Base-by-base conservation (phyloP, 2,329 filamentous ascomycete species). In the Chaetomium sp. region DNA sequence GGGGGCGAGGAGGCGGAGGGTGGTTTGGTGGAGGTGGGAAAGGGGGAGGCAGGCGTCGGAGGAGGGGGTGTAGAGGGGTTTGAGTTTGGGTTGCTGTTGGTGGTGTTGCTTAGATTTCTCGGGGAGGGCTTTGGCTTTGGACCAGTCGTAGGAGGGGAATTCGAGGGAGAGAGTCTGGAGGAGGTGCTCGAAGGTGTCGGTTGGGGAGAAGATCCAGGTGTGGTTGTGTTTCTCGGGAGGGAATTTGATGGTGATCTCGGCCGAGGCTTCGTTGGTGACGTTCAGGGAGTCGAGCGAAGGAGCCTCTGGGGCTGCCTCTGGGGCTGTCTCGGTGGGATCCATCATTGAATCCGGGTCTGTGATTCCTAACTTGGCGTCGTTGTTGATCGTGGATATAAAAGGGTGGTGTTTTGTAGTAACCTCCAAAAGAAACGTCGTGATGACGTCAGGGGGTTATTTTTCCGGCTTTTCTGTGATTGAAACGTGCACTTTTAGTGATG, bases 1-100 rank as follows among this genome's bases (percentile, higher is more conserved):
- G 7, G 68, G 62, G 35, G 67, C 67, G 54, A 71, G 62, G 12
- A 71, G 61, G 12, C 64, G 66, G 44, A 71, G 60, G 48, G 65
- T 66, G 49, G 56, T 59, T 52, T 42, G 44, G 50, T 64, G 11
- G 34, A 69, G 62, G 40, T 52, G 47, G 19, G 63, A 52, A 38
- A 71, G 59, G 6, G 60, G 43, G 6, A 62, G 54, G 46, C 53
- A n/a, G 52, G 54, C 55, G 57, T 70, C 64, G 8, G 63, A 57
- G 50, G 54, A 53, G 46, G 62, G 60, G 35, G 65, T 63, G 47
- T 71, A 61, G 41, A 71, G 58, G 6, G 60, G n/a, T 42, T 63
- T 63, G 42, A 58, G 52, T 33, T 44, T 52, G 6, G 56, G 50
- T 3, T 49, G 51, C 27, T 27, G 19, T 27, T 27, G 19, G 19